These are phyloP conservation scores for Cucumis sativus DNA, from an alignment of 306 rosid genomes.

Conservation along the genomic window DNA sequence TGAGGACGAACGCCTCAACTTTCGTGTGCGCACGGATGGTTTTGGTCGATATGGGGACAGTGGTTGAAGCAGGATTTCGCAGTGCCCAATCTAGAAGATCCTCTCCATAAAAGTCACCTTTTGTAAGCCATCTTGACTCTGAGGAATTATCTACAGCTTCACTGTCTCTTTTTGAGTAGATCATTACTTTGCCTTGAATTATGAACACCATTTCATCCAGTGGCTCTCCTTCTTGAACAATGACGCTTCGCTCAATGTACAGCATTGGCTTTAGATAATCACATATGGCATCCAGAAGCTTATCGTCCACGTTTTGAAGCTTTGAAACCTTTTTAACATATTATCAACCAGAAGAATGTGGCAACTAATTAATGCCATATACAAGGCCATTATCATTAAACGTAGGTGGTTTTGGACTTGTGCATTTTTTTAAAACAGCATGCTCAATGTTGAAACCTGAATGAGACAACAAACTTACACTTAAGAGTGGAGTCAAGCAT, in stretches of 20 bases:
- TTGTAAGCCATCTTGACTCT: neutral
- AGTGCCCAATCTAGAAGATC: constrained; percentile 8
- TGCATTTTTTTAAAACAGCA: neutral
- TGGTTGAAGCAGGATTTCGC: neutral
- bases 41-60: constrained; percentile 4
- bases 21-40: neutral
- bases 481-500: constrained; percentile 37
- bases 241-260: neutral
- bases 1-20: constrained; percentile 8
- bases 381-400: constrained; percentile 13
- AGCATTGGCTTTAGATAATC: constrained; percentile 5
- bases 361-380: neutral
- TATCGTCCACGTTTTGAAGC: neutral
- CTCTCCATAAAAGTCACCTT: constrained; percentile 4
- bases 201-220: constrained; percentile 12
- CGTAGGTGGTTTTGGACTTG: neutral
- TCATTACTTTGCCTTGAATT: neutral
- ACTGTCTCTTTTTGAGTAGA: neutral
- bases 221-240: constrained; percentile 15
- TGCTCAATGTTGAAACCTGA: neutral
- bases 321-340: constrained; percentile 16
- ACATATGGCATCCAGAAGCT: constrained; percentile 1
- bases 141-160: neutral
- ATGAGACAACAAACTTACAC: constrained; percentile 21
- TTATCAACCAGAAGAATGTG: neutral